Evolutionary conservation across 352 stramenopile species (phyloP), one percentile per base, ranked within the genome.

Genomic region (Phytopythium kandeliae): DNA sequence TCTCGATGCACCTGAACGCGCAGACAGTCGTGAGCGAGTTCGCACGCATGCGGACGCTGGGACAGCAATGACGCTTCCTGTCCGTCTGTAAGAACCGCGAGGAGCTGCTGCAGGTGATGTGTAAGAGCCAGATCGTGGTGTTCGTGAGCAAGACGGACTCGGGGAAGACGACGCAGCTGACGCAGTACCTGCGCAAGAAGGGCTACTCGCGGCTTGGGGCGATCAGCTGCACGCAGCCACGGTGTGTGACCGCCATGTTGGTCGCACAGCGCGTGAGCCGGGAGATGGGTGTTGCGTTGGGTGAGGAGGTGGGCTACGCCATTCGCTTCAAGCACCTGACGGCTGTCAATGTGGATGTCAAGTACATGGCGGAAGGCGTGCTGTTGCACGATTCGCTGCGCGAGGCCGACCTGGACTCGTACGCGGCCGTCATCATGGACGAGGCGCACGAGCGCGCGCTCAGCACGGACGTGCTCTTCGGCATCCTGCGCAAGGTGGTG

Each of bases 351-450:
- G 99, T 92, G 16, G 78, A 84, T 7, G 79, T 99, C 47, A 98
- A 99, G 69, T 99, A 99, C 65, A 99, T 99, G 96, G 99, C 97
- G 6, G 97, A 99, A 63, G 97, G 97, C 57, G 98, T 99, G 55
- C 65, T 99, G 35, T 72, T 99, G n/a, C 92, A 97, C 64, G 97
- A 98, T 66, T 97, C 97, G 57, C 87, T 97, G 62, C 76, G 89
- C 41, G 79, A 92, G 43, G 90, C 91, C 41, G 53, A 91, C 26
- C 51, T 92, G 42, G 71, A 73, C 28, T 67, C 83, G 28, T 93
- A 92, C 62, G 92, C 85, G 47, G 85, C 92, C 52, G 53, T 92
- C 16, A 58, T 93, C 28, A 51, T 98, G 33, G 96, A 99, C 73
- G 97, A 99, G 62, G 95, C 95, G 15, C 96, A 99, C 68, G 96